Evolutionary conservation across 192 early-diverging fungal genomes (phyloP).

Genomic region (Blastocladiella britannica): DNA sequence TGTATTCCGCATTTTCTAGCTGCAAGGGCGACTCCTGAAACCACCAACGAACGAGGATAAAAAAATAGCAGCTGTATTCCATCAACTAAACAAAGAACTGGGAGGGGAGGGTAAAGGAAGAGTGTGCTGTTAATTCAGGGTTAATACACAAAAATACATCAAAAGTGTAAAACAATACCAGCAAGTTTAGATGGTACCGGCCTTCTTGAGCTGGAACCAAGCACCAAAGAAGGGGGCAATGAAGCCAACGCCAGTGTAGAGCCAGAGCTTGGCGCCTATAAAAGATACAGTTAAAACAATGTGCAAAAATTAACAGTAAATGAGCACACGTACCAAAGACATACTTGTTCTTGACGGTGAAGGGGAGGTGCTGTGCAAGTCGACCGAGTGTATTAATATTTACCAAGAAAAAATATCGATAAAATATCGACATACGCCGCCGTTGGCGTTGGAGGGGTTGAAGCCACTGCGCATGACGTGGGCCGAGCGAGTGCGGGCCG

Average conservation of each 20-base stretch:
- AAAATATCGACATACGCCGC: not conserved
- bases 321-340: no score
- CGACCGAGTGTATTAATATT: no score
- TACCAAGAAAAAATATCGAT: no score
- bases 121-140: not conserved
- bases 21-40: no score
- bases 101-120: not conserved
- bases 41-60: no score
- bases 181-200: not conserved
- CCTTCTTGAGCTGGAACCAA: slow-evolving; percentile 1
- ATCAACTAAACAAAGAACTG: not conserved
- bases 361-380: not conserved
- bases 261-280: not conserved
- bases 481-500: not conserved
- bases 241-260: not conserved
- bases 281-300: no score
- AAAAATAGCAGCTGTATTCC: no score
- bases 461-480: not conserved
- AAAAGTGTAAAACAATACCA: not conserved
- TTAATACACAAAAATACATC: not conserved
- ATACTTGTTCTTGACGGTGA: not conserved
- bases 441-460: not conserved
- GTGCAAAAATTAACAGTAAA: no score
- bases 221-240: not conserved
- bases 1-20: no score